Percentiles rank a stretch among this genome's conserved stretches.
Evolutionary conservation across 2,329 filamentous ascomycete genomes (phyloP).

Genomic region (Colletotrichum sp.): DNA sequence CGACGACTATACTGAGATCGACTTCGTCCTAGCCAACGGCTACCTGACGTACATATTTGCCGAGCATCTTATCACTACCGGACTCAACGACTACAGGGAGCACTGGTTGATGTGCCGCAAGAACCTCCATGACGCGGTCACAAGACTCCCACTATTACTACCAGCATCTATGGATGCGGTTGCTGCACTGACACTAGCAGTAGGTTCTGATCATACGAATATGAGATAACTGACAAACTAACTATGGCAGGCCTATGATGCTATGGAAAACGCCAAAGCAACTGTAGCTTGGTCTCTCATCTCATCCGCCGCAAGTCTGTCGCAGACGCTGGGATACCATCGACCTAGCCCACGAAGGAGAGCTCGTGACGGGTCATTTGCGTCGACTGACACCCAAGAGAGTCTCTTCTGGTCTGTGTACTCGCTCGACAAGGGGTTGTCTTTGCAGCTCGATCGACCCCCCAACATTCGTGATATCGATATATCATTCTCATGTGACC

Average conservation of each 20-base stretch:
- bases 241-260: constrained; percentile 37
- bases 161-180: constrained; percentile 35
- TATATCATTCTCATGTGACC: constrained; percentile 27
- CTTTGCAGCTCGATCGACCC: constrained; percentile 37
- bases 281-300: constrained; percentile 39
- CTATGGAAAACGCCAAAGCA: constrained; percentile 36
- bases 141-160: constrained; percentile 29
- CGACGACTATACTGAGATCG: constrained; percentile 33
- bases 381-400: constrained; percentile 1
- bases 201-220: neutral
- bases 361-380: neutral
- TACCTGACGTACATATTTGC: constrained; percentile 39
- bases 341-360: neutral
- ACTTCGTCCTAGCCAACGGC: constrained; percentile 39
- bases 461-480: constrained; percentile 38
- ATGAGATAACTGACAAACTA: constrained; percentile 25
- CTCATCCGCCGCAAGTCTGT: constrained; percentile 37
- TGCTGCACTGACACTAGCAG: constrained; percentile 26
- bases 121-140: constrained; percentile 27
- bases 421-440: constrained; percentile 38
- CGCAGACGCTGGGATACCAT: constrained; percentile 38
- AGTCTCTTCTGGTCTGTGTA: constrained; percentile 41
- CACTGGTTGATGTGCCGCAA: constrained; percentile 29
- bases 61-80: constrained; percentile 32
- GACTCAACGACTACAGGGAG: constrained; percentile 24